These are phyloP conservation scores for Fistulinella cinereoalba DNA, from an alignment of 1,284 basidiomycete genomes.

Conservation along the genomic window DNA sequence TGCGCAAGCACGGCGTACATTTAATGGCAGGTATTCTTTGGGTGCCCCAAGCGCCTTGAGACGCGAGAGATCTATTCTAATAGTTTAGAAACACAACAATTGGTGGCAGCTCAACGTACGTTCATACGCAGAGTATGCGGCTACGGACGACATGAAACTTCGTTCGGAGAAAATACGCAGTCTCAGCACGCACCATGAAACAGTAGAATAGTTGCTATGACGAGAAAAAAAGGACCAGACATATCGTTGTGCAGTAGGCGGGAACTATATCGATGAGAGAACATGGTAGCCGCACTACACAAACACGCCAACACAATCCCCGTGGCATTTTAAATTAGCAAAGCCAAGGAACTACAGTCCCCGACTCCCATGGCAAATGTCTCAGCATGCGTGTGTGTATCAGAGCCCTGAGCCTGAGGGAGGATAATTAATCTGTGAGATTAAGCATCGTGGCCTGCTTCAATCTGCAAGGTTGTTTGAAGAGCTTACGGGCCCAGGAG, in stretches of 20 bases:
- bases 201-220: slow-evolving; percentile 44
- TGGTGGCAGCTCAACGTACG: slow-evolving; percentile 41
- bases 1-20: slow-evolving; percentile 42
- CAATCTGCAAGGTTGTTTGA: no score
- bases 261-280: background rate
- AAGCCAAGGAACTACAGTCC: background rate
- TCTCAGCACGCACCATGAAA: slow-evolving; percentile 46
- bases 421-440: no score
- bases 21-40: slow-evolving; percentile 59
- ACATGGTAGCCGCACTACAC: background rate
- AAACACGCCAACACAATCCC: background rate
- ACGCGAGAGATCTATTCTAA: slow-evolving; percentile 60
- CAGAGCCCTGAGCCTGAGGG: no score
- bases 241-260: slow-evolving; percentile 28
- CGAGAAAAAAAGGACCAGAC: slow-evolving; percentile 45
- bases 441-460: no score
- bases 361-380: background rate
- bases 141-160: slow-evolving; percentile 37
- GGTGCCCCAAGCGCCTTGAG: slow-evolving; percentile 71
- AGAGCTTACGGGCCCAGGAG: no score
- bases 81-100: slow-evolving; percentile 3
- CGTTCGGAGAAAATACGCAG: background rate
- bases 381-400: no score
- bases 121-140: slow-evolving; percentile 60
- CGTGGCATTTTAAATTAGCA: background rate